A percentile compares a stretch with the other conserved stretches of the same genome.
Evolutionary conservation across 169 alveolate species (phyloP).

Genomic region (Eimeria falciformis): DNA sequence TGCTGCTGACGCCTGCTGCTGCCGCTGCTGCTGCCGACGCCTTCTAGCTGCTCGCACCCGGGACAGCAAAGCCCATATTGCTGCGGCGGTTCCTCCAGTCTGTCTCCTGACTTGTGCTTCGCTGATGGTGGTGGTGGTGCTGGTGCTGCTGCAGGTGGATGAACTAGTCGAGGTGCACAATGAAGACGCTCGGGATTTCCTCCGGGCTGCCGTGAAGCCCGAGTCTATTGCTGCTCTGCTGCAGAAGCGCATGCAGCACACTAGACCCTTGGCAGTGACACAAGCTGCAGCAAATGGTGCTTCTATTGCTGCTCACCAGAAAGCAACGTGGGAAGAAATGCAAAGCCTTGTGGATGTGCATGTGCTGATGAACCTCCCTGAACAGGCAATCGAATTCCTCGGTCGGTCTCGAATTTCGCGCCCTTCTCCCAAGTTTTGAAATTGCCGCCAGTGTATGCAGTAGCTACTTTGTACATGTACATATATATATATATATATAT

Average conservation of each 20-base stretch:
- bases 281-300: neutral
- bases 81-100: too few species aligned
- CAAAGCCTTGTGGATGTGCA: conserved; percentile 84
- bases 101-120: too few species aligned
- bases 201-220: conserved; percentile 37
- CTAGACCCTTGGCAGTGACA: neutral
- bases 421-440: too few species aligned
- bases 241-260: conserved; percentile 23
- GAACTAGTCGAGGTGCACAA: conserved; percentile 57
- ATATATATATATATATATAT: too few species aligned
- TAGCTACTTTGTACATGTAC: too few species aligned
- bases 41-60: too few species aligned
- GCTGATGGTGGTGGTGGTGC: neutral
- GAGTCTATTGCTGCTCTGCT: conserved; percentile 55
- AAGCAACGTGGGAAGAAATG: neutral
- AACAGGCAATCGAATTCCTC: conserved; percentile 90
- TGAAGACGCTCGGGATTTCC: conserved; percentile 67
- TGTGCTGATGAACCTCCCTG: conserved; percentile 93
- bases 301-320: too few species aligned
- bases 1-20: conserved; percentile 2
- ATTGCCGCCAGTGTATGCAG: too few species aligned
- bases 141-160: conserved; percentile 37
- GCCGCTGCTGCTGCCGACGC: neutral
- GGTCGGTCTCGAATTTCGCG: conserved; percentile 83
- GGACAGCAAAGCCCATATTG: too few species aligned